Conservation (phyloP, 148 eudicot genomes). For the Simmondsia chinensis region DNA sequence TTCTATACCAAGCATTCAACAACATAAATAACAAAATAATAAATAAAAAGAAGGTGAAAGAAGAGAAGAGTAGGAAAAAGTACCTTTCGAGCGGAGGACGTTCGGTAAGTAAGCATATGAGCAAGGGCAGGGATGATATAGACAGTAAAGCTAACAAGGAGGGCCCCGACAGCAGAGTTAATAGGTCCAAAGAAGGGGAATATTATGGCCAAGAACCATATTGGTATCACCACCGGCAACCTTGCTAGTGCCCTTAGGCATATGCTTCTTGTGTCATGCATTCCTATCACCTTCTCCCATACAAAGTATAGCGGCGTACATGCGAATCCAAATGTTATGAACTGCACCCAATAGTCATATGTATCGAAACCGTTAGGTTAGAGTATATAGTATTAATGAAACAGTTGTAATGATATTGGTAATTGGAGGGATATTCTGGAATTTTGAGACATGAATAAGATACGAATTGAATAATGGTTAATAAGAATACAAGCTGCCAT, state of each 20-base stretch:
- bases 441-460: no score
- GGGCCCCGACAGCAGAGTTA: constrained; percentile 6
- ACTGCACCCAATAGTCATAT: neutral
- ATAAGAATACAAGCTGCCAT: no score
- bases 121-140: constrained; percentile 1
- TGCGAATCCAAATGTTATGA: constrained; percentile 3
- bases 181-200: no score
- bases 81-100: constrained; percentile 2
- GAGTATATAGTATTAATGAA: no score
- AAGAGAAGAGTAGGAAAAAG: no score
- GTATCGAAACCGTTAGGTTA: no score
- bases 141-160: constrained; percentile 4
- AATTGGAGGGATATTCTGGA: no score
- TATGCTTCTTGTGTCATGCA: neutral
- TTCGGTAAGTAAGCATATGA: neutral
- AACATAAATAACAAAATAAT: no score
- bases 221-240: neutral
- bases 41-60: no score
- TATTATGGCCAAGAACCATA: constrained; percentile 3
- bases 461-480: no score
- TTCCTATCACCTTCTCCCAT: neutral
- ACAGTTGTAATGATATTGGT: no score
- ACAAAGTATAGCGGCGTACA: neutral
- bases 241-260: neutral
- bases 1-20: no score